A percentile compares a stretch with the other conserved stretches of the same genome.
Conservation (phyloP, 352 stramenopile species). For the Aphanomyces cochlioides region DNA sequence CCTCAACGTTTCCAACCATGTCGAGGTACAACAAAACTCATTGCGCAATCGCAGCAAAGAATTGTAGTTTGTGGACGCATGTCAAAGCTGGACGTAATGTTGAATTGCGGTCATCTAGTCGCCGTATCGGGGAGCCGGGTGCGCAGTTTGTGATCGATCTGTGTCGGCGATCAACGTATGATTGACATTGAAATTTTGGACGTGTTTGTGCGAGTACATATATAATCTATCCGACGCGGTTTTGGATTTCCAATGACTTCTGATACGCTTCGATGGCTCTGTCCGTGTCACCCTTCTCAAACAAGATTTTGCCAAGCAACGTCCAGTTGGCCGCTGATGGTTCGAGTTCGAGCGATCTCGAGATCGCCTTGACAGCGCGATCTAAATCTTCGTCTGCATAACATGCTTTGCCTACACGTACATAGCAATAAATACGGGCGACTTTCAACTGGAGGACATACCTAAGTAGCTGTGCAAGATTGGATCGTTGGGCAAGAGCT, state of each 20-base stretch:
- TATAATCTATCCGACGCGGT: slow-evolving; percentile 18
- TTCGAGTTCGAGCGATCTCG: slow-evolving; percentile 63
- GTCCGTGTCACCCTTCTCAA: slow-evolving; percentile 84
- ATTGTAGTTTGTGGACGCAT: slow-evolving; percentile 16
- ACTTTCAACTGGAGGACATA: not conserved
- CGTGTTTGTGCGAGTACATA: too few relatives aligned
- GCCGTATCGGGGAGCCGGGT: not conserved
- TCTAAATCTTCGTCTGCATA: slow-evolving; percentile 84
- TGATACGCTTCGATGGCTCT: slow-evolving; percentile 83
- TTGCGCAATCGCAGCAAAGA: too few relatives aligned
- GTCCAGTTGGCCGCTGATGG: slow-evolving; percentile 80
- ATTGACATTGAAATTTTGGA: not conserved
- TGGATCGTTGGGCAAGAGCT: slow-evolving; percentile 70
- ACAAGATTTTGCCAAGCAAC: slow-evolving; percentile 80
- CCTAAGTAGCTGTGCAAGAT: slow-evolving; percentile 73
- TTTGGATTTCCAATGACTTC: slow-evolving; percentile 70
- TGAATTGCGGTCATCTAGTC: not conserved
- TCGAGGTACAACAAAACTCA: not conserved
- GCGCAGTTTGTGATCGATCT: slow-evolving; percentile 1
- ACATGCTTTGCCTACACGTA: slow-evolving; percentile 48
- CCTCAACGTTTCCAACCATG: slow-evolving; percentile 3
- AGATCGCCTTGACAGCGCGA: slow-evolving; percentile 58
- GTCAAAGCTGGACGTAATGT: not conserved
- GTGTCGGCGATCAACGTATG: not conserved
- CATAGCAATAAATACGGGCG: slow-evolving; percentile 32